Evolutionary conservation across 2,329 filamentous ascomycete genomes (phyloP), one percentile per base, ranked within the genome.

Genomic region (Monosporascus sp.): DNA sequence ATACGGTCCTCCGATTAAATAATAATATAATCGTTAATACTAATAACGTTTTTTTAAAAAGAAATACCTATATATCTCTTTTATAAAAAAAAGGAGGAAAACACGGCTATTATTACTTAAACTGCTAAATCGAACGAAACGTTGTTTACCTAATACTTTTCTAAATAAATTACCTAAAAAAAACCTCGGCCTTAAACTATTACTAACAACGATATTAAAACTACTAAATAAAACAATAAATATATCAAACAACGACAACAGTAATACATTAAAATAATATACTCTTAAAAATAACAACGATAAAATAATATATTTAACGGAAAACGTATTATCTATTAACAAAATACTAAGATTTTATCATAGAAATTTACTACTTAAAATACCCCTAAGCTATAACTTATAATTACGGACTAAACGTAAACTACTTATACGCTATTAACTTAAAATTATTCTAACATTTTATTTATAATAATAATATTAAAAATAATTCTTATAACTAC

Each of bases 391-490:
- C 22, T 17, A 44, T 20, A 22, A 6, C 14, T 22, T 5, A 11
- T 7, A 22, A 44, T 17, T 44, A 44, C 5, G 38, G 6, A 41
- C n/a, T 9, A 14, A 41, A 6, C 9, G n/a, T 41, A 41, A 11
- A 11, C 8, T 20, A 7, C 40, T 44, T 44, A 20, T 44, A 20
- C 8, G 22, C 22, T 44, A 20, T 17, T 7, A 5, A 41, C 17
- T 41, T 41, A 14, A 41, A 6, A n/a, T n/a, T n/a, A 53, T 43
- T 19, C 31, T 47, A 22, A 20, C 44, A 37, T 44, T 27, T 43
- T 50, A 43, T 41, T 20, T 48, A 54, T 51, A 26, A 31, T 51
- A n/a, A n/a, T n/a, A n/a, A n/a, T n/a, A n/a, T n/a, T n/a, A n/a
- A n/a, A n/a, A n/a, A n/a, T n/a, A n/a, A 41, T 51, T 24, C 36